Percentiles rank a stretch among this genome's conserved stretches.
Evolutionary conservation across 2,329 filamentous ascomycete genomes (phyloP).

Genomic region (Arthrobotrys pseudoclavata): DNA sequence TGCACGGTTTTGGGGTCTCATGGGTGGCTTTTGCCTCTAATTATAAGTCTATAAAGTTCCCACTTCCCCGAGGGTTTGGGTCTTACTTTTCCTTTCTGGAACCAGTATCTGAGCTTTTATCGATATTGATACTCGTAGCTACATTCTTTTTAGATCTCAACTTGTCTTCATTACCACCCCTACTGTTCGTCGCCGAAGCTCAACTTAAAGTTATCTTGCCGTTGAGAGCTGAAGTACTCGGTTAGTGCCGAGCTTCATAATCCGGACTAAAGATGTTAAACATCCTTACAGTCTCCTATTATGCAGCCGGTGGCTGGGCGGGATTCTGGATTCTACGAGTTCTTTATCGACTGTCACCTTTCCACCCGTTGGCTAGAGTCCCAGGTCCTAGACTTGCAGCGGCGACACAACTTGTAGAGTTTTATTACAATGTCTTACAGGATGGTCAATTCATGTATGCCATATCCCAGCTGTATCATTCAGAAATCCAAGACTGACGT

Average conservation of each 20-base stretch:
- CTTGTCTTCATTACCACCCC: neutral
- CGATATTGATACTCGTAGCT: neutral
- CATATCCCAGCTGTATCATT: neutral
- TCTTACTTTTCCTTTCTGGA: constrained; percentile 21
- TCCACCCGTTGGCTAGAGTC: constrained; percentile 65
- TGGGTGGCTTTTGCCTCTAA: constrained; percentile 26
- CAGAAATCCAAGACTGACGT: neutral
- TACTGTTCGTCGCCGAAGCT: neutral
- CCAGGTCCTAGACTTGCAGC: constrained; percentile 66
- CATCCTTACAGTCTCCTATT: constrained; percentile 33
- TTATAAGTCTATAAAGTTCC: constrained; percentile 29
- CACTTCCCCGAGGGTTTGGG: constrained; percentile 16
- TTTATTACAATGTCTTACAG: constrained; percentile 65
- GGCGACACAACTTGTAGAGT: constrained; percentile 65
- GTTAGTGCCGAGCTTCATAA: neutral
- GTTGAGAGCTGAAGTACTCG: neutral
- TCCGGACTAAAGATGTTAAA: constrained; percentile 20
- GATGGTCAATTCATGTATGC: constrained; percentile 64
- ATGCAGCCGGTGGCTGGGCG: constrained; percentile 32
- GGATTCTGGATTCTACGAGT: constrained; percentile 55
- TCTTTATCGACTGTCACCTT: constrained; percentile 65
- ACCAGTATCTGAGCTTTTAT: constrained; percentile 16
- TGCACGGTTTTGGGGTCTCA: constrained; percentile 15
- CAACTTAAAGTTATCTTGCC: neutral
- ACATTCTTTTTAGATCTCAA: neutral